These are phyloP conservation scores for Fraxinus dipetala DNA, from an alignment of 305 asterid species.

Conservation along the genomic window DNA sequence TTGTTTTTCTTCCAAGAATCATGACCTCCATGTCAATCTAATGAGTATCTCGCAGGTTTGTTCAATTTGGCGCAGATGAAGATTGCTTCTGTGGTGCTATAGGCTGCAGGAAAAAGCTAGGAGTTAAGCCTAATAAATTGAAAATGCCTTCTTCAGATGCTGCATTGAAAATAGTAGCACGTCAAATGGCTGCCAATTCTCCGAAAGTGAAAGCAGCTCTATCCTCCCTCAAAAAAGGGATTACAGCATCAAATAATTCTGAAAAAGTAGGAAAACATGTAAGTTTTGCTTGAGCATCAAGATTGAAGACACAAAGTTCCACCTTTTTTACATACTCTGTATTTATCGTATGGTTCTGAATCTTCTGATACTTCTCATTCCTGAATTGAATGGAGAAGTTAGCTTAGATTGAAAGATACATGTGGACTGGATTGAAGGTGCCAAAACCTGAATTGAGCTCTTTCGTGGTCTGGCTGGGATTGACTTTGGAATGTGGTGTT, in stretches of 20 bases:
- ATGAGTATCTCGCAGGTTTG: constrained; percentile 79
- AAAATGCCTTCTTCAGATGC: constrained; percentile 69
- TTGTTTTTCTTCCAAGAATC: constrained; percentile 10
- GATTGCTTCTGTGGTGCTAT: constrained; percentile 90
- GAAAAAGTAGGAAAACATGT: constrained; percentile 36
- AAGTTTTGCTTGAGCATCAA: constrained; percentile 19
- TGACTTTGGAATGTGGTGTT: neutral
- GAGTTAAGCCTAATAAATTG: constrained; percentile 68
- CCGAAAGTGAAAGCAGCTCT: constrained; percentile 45
- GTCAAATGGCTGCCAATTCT: constrained; percentile 59
- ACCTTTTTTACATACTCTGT: neutral
- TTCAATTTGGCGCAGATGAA: constrained; percentile 99
- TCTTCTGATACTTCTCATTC: neutral
- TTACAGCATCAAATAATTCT: neutral
- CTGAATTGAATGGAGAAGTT: constrained; percentile 3
- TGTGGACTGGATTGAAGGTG: neutral
- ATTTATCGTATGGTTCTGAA: constrained; percentile 3
- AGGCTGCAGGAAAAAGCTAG: constrained; percentile 79
- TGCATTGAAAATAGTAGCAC: constrained; percentile 57
- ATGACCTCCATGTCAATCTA: constrained; percentile 32
- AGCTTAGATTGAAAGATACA: neutral
- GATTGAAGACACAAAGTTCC: neutral
- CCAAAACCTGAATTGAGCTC: neutral
- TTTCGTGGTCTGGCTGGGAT: neutral
- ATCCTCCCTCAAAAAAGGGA: constrained; percentile 16